Conservation (phyloP, 164 flowering plant genomes). For the Cinnamomum micranthum region DNA sequence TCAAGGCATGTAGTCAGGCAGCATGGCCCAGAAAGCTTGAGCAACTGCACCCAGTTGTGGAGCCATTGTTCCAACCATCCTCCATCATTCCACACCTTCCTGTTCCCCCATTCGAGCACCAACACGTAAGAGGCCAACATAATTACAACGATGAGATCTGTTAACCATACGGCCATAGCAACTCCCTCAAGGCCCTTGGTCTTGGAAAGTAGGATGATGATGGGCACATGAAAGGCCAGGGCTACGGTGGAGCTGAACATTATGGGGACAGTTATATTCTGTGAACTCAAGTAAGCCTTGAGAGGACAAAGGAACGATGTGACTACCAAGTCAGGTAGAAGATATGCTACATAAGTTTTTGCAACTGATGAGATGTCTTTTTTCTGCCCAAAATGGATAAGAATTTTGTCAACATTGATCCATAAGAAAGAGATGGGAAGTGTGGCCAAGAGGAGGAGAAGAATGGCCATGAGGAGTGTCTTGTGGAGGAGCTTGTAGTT, state of each 20-base stretch:
- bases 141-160: constrained; percentile 47
- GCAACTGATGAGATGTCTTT: constrained; percentile 55
- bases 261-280: constrained; percentile 57
- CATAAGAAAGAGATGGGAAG: constrained; percentile 67
- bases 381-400: constrained; percentile 65
- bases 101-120: constrained; percentile 30
- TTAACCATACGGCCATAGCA: constrained; percentile 69
- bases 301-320: constrained; percentile 72
- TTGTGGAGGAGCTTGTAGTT: constrained; percentile 76
- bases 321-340: constrained; percentile 72
- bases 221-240: constrained; percentile 57
- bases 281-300: constrained; percentile 74
- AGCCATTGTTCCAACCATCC: constrained; percentile 65
- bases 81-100: constrained; percentile 45
- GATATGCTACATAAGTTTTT: constrained; percentile 47
- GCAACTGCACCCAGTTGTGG: constrained; percentile 52
- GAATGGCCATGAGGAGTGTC: constrained; percentile 63
- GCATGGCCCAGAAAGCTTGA: constrained; percentile 63
- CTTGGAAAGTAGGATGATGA: constrained; percentile 56
- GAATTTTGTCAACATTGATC: constrained; percentile 69
- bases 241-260: constrained; percentile 65
- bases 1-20: constrained; percentile 91
- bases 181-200: constrained; percentile 63
- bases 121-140: constrained; percentile 41
- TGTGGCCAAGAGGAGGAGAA: constrained; percentile 44